Conservation (phyloP, 1,284 basidiomycete species). For the Leucoagaricus sp. region DNA sequence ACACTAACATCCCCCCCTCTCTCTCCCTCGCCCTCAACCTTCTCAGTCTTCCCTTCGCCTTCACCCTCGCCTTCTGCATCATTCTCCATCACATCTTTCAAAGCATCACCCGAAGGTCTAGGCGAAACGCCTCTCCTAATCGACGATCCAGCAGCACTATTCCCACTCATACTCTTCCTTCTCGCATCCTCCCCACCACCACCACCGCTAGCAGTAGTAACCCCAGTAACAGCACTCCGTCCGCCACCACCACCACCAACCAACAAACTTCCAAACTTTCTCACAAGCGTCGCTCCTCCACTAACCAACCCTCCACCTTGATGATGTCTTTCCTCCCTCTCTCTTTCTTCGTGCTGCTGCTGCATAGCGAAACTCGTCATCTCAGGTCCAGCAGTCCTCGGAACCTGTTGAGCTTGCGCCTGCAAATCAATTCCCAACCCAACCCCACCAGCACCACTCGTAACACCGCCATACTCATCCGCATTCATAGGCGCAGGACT, state of each 20-base stretch:
- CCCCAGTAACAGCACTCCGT: no score
- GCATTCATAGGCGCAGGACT: constrained; percentile 23
- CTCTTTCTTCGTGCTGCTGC: no score
- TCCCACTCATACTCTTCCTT: constrained; percentile 31
- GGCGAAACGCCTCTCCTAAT: constrained; percentile 32
- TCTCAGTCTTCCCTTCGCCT: background rate
- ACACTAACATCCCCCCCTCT: background rate
- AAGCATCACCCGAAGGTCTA: constrained; percentile 42
- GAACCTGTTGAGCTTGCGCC: constrained; percentile 30
- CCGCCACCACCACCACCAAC: constrained; percentile 40
- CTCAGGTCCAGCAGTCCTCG: constrained; percentile 62
- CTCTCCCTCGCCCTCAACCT: background rate
- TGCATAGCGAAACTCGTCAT: constrained; percentile 48
- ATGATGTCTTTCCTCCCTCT: constrained; percentile 4
- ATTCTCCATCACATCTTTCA: constrained; percentile 29
- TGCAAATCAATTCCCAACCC: background rate
- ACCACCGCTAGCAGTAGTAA: background rate
- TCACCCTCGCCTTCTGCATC: constrained; percentile 15
- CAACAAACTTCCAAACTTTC: constrained; percentile 72
- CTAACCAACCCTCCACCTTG: constrained; percentile 39
- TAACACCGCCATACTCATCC: constrained; percentile 40
- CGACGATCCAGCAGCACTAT: background rate
- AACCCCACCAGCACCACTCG: background rate
- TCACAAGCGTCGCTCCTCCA: constrained; percentile 66
- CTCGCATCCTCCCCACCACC: constrained; percentile 34